phyloP scores from a whole-genome alignment of 108 stramenopile species.

The Cyclotella atomus region DNA sequence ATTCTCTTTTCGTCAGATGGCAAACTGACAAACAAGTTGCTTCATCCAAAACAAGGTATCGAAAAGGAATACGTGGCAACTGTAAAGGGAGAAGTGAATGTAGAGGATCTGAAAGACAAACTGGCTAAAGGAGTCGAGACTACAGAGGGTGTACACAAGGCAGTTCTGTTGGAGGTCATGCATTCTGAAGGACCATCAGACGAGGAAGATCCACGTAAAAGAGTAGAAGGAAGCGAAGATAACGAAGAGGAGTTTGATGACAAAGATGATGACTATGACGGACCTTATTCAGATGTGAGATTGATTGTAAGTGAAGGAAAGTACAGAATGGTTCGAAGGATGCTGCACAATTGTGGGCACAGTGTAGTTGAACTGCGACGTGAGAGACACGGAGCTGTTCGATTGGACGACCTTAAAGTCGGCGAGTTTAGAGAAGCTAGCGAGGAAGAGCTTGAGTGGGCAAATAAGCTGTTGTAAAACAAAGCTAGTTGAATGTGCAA shows the following conservation, averaged over 20 bases:
- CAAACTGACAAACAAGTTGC: constrained; percentile 72
- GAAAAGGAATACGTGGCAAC: constrained; percentile 85
- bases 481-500: neutral
- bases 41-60: constrained; percentile 76
- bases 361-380: constrained; percentile 75
- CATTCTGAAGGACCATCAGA: constrained; percentile 40
- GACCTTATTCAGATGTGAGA: constrained; percentile 64
- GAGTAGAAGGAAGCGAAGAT: constrained; percentile 6
- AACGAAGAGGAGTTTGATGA: constrained; percentile 25
- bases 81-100: constrained; percentile 67
- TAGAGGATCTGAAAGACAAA: constrained; percentile 47
- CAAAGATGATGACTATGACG: constrained; percentile 51
- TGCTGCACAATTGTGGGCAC: constrained; percentile 83
- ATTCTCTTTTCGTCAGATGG: constrained; percentile 79
- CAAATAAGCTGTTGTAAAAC: constrained; percentile 33
- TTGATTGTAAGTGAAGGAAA: constrained; percentile 84
- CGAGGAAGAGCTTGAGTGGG: constrained; percentile 71
- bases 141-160: constrained; percentile 63
- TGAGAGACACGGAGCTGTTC: constrained; percentile 64
- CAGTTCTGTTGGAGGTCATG: constrained; percentile 53
- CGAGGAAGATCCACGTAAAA: constrained; percentile 25
- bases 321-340: constrained; percentile 86
- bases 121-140: constrained; percentile 72
- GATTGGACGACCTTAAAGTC: constrained; percentile 56
- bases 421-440: constrained; percentile 67